These are phyloP conservation scores for Diaporthe amygdali DNA, from an alignment of 2,329 filamentous ascomycete genomes.

Conservation along the genomic window DNA sequence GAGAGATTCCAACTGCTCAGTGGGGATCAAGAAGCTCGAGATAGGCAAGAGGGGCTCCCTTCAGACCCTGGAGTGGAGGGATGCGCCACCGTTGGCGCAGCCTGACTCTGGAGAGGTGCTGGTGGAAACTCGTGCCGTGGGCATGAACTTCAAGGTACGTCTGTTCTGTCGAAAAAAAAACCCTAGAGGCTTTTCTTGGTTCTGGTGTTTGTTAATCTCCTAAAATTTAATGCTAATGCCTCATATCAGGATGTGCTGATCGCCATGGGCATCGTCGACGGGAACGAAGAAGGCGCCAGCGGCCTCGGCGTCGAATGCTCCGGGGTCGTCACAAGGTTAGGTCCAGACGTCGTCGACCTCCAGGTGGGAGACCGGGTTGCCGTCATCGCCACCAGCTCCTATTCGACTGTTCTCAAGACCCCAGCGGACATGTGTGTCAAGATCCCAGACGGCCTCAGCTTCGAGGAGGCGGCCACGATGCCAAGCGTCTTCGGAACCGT, in stretches of 20 bases:
- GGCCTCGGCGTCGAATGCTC: slow-evolving; percentile 34
- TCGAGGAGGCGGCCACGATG: slow-evolving; percentile 25
- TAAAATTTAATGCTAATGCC: no score
- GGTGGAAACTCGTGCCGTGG: slow-evolving; percentile 30
- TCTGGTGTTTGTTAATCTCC: no score
- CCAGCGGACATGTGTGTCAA: slow-evolving; percentile 8
- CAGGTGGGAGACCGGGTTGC: slow-evolving; percentile 27
- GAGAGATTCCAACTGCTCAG: no score
- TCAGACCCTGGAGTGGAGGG: slow-evolving; percentile 21
- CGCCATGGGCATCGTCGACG: slow-evolving; percentile 35
- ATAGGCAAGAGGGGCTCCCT: slow-evolving; percentile 21
- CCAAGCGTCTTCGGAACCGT: slow-evolving; percentile 34
- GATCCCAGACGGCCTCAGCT: not conserved
- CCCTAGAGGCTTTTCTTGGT: no score
- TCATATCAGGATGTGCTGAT: slow-evolving; percentile 44
- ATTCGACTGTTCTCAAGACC: not conserved
- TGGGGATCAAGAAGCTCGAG: not conserved
- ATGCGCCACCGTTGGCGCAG: no score
- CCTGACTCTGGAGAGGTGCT: slow-evolving; percentile 34
- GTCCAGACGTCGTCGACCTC: slow-evolving; percentile 18
- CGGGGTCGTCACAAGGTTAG: slow-evolving; percentile 28
- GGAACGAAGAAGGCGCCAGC: no score
- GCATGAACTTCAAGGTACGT: slow-evolving; percentile 27
- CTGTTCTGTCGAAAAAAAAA: no score
- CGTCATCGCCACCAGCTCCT: not conserved